Conservation (phyloP, 768 basidiomycete genomes). For the Boletus subcaerulescens region DNA sequence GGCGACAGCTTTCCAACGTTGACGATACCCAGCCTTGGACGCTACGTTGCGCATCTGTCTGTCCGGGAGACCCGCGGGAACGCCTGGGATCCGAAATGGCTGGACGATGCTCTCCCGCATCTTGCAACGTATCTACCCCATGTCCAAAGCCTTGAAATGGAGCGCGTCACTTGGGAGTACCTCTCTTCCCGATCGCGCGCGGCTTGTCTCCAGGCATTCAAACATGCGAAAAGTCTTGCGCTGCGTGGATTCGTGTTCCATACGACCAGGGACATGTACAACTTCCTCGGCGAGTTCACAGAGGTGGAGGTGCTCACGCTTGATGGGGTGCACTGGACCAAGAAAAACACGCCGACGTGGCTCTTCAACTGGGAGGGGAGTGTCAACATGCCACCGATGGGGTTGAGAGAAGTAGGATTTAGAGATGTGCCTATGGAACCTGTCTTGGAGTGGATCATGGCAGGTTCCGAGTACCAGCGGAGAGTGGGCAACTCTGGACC, state of each 20-base stretch:
- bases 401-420: conserved; percentile 26
- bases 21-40: conserved; percentile 54
- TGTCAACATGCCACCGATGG: conserved; percentile 16
- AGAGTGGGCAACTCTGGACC: conserved; percentile 4
- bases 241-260: conserved; percentile 26
- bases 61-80: conserved; percentile 31
- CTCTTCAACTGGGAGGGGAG: conserved; percentile 7
- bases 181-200: conserved; percentile 27
- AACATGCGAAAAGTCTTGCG: conserved; percentile 14
- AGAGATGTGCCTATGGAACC: conserved; percentile 21
- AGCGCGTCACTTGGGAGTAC: conserved; percentile 32
- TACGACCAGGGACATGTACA: conserved; percentile 26
- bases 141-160: conserved; percentile 27
- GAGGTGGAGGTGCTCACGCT: conserved; percentile 27
- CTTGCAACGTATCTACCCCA: conserved; percentile 19
- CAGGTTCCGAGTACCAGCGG: conserved; percentile 13
- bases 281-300: conserved; percentile 26
- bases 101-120: conserved; percentile 28
- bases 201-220: conserved; percentile 27
- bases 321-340: conserved; percentile 29
- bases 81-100: conserved; percentile 33
- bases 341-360: conserved; percentile 14
- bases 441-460: conserved; percentile 31
- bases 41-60: conserved; percentile 41
- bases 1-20: conserved; percentile 26